Base-by-base conservation (phyloP, 768 basidiomycete genomes). In the Leccinum subtestaceum region DNA sequence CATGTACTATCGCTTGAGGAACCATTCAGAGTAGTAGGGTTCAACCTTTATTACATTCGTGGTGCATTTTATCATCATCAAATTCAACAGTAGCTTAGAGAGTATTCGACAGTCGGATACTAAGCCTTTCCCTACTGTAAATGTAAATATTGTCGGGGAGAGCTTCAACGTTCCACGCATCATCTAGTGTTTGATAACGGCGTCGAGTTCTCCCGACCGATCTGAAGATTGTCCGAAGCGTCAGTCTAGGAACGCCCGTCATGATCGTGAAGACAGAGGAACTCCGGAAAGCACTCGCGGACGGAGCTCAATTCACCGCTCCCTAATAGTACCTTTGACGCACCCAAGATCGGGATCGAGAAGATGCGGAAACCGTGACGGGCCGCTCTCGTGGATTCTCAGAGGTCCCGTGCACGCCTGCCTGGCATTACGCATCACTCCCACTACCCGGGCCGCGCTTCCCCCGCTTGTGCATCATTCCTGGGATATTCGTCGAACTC, bases 1-100 rank as follows among this genome's bases (percentile, higher is more conserved):
- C 55, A 84, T 94, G 85, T 78, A 89, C 70, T 94, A 94, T 70
- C 82, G 92, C 60, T 74, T 77, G 66, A 84, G 77, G 55, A 63
- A 52, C 53, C 55, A 54, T 46, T 50, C 46, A 17, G 49, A 46
- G 31, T 57, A 61, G 31, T 57, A 43, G 47, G 36, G 49, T 40
- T 23, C 21, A 59, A 43, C 32, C 34, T 34, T 34, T 34, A 34
- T 34, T 40, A 36, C 48, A 29, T 50, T 49, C 25, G 45, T 29
- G 38, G 52, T 49, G 17, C 23, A 50, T 47, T 57, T 60, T 40
- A 47, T 52, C 45, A 25, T 21, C 47, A 27, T 19, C 31, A 27
- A 55, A 43, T 25, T 17, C 46, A 29, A 34, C 31, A 40, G 50
- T 69, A 63, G 69, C 61, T 65, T 67, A 63, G 64, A 46, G 59